Percentiles rank a stretch among this genome's conserved stretches.
Conservation (phyloP, 2,329 filamentous ascomycete species). For the Fonsecaea erecta region DNA sequence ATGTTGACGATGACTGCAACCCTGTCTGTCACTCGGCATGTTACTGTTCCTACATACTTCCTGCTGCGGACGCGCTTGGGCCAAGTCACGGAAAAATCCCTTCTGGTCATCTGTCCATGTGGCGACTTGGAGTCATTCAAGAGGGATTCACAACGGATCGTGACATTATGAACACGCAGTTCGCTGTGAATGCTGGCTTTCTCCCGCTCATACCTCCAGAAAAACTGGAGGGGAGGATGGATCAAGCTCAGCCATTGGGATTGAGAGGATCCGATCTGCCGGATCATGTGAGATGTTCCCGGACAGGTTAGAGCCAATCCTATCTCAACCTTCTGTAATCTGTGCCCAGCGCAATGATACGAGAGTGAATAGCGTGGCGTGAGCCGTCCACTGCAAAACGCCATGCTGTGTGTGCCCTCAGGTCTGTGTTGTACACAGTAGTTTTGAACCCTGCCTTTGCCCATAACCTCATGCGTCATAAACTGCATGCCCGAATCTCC, state of each 20-base stretch:
- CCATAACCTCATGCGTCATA: constrained; percentile 6
- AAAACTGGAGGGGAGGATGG: constrained; percentile 12
- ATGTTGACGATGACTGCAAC: too few relatives aligned
- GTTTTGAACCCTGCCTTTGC: background rate
- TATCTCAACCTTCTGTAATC: constrained; percentile 20
- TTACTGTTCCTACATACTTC: too few relatives aligned
- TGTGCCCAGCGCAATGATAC: constrained; percentile 1
- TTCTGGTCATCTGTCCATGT: background rate
- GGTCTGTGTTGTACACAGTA: background rate
- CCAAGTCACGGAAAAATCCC: too few relatives aligned
- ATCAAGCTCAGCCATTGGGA: constrained; percentile 27
- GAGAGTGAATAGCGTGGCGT: background rate
- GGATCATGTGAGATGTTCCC: constrained; percentile 23
- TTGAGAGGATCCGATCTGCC: constrained; percentile 16
- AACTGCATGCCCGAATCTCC: background rate
- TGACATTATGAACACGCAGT: background rate
- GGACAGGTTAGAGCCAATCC: constrained; percentile 24
- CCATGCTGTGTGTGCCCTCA: constrained; percentile 25
- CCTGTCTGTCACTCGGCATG: too few relatives aligned
- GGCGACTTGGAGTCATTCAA: background rate
- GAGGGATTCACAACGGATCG: background rate
- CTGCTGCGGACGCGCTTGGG: too few relatives aligned
- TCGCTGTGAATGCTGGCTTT: background rate
- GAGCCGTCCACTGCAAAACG: constrained; percentile 20
- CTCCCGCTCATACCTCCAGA: background rate